Evolutionary conservation across 2,329 filamentous ascomycete genomes (phyloP).

Genomic region (Colletotrichum acutatum): DNA sequence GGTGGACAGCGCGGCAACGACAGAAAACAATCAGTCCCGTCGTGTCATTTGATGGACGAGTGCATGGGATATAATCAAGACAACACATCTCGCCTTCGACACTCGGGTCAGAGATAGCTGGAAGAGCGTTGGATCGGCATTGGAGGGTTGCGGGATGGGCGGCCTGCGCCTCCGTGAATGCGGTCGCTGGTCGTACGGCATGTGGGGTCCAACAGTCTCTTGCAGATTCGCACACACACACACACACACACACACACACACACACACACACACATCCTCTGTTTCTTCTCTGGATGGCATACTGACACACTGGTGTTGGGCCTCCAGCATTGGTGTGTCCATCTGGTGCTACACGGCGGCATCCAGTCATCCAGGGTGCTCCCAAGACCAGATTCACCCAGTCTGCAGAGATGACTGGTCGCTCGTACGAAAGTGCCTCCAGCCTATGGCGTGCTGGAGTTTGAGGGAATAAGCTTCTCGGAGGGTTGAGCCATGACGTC

Average conservation of each 20-base stretch:
- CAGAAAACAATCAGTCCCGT: background rate
- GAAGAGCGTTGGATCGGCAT: constrained; percentile 14
- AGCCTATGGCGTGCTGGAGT: constrained; percentile 25
- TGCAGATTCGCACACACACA: background rate
- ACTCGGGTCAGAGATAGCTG: background rate
- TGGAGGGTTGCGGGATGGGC: background rate
- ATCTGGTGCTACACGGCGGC: background rate
- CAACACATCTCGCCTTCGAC: constrained; percentile 7
- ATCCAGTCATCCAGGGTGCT: background rate
- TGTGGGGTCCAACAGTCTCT: constrained; percentile 7
- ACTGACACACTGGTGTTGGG: background rate
- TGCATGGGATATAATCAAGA: background rate
- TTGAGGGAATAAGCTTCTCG: constrained; percentile 31
- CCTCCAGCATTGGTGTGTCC: constrained; percentile 16
- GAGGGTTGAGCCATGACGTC: constrained; percentile 26
- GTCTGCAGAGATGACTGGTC: background rate
- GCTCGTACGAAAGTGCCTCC: background rate
- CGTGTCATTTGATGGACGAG: background rate
- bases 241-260: too few species aligned
- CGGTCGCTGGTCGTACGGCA: constrained; percentile 4
- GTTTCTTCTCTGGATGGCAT: background rate
- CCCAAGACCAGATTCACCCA: background rate
- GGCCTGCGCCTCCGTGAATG: constrained; percentile 6
- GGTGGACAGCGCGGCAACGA: background rate
- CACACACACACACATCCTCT: too few species aligned